Conservation (phyloP, 2,329 filamentous ascomycete species). For the Aureobasidium sp. region DNA sequence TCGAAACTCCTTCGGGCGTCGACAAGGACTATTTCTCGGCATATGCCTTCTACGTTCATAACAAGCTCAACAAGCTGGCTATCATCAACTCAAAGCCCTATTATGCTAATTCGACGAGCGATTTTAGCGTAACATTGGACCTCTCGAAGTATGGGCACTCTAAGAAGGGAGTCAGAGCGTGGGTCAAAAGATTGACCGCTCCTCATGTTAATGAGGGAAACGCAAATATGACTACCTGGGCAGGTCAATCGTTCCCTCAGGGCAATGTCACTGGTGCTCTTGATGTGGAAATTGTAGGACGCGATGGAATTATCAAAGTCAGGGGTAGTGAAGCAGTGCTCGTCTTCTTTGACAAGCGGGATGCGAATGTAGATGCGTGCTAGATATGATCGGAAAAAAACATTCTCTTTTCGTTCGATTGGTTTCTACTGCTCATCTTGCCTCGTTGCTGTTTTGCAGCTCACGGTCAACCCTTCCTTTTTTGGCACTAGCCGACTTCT, state of each 20-base stretch:
- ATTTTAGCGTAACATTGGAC: slow-evolving; percentile 21
- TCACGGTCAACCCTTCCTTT: too few species aligned
- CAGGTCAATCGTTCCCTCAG: slow-evolving; percentile 25
- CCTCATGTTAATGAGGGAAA: slow-evolving; percentile 24
- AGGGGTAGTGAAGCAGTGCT: slow-evolving; percentile 28
- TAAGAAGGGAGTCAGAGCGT: neutral
- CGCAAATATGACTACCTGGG: slow-evolving; percentile 24
- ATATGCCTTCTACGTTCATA: slow-evolving; percentile 24
- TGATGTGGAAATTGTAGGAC: slow-evolving; percentile 20
- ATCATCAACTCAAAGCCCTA: slow-evolving; percentile 26
- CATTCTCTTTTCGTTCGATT: too few species aligned
- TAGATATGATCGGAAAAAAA: too few species aligned
- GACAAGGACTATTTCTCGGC: slow-evolving; percentile 24
- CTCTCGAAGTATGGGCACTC: slow-evolving; percentile 12
- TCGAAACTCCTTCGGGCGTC: slow-evolving; percentile 21
- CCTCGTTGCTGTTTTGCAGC: too few species aligned
- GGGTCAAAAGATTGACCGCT: slow-evolving; percentile 26
- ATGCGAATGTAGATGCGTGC: neutral
- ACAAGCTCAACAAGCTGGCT: slow-evolving; percentile 24
- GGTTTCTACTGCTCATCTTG: too few species aligned
- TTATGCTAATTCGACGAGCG: slow-evolving; percentile 25
- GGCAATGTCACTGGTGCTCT: slow-evolving; percentile 21
- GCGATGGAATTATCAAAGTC: slow-evolving; percentile 21
- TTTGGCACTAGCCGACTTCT: too few species aligned
- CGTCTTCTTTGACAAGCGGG: slow-evolving; percentile 22